Evolutionary conservation across 345 rosid genomes (phyloP).

Genomic region (Arabidopsis suecica): DNA sequence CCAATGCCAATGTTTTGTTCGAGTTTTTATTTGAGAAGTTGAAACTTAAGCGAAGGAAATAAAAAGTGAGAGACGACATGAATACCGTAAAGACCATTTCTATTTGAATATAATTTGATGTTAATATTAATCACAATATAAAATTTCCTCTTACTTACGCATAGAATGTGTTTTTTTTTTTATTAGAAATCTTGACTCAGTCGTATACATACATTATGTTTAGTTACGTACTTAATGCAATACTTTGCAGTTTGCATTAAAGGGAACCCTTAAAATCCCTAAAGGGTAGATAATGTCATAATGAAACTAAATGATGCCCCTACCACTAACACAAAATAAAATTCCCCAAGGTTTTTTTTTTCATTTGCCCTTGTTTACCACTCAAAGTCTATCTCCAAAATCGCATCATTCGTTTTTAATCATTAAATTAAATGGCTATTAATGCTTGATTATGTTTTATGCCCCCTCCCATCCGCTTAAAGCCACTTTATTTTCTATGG

Average conservation of each 20-base stretch:
- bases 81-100: too few relatives aligned
- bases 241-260: not conserved
- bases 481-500: conserved; percentile 26
- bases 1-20: not conserved
- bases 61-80: not conserved
- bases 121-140: not conserved
- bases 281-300: conserved; percentile 39
- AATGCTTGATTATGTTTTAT: conserved; percentile 37
- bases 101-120: not conserved
- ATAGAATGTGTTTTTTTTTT: not conserved
- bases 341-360: not conserved
- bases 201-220: not conserved
- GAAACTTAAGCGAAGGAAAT: not conserved
- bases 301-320: conserved; percentile 42
- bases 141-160: not conserved
- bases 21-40: not conserved
- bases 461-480: conserved; percentile 41
- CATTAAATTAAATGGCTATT: conserved; percentile 26
- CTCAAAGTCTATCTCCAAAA: conserved; percentile 41
- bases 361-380: conserved; percentile 34
- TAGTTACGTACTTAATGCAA: conserved; percentile 15
- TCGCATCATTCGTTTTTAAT: conserved; percentile 33
- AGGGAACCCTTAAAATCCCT: conserved; percentile 36
- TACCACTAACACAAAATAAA: conserved; percentile 38
- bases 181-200: not conserved